Percentiles rank a stretch among this genome's conserved stretches.
Conservation (phyloP, 805 yeast genomes). For the Hanseniaspora pseudoguilliermondii region DNA sequence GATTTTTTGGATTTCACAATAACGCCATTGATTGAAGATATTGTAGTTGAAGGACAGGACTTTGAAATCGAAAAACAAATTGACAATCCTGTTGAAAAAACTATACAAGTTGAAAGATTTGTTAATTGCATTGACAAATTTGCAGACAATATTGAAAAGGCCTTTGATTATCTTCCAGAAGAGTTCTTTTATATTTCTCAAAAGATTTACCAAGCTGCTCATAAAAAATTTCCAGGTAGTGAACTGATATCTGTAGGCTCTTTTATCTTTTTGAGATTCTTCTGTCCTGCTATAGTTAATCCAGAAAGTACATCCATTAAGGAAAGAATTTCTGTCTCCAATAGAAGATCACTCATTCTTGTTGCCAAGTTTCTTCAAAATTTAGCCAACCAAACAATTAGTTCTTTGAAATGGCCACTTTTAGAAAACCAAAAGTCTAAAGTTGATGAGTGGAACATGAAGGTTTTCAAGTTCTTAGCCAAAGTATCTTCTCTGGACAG, state of each 20-base stretch:
- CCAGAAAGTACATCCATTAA: slow-evolving; percentile 46
- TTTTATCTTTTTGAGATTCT: slow-evolving; percentile 63
- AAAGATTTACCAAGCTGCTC: slow-evolving; percentile 45
- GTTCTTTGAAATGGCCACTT: slow-evolving; percentile 52
- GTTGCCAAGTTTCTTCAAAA: slow-evolving; percentile 75
- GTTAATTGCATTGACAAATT: slow-evolving; percentile 43
- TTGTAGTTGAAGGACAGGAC: slow-evolving; percentile 37
- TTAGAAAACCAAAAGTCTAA: slow-evolving; percentile 33
- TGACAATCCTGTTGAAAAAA: slow-evolving; percentile 30
- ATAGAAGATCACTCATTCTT: slow-evolving; percentile 57
- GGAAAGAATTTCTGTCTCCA: slow-evolving; percentile 25
- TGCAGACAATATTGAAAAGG: slow-evolving; percentile 45
- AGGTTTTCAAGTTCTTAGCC: slow-evolving; percentile 33
- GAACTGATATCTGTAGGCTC: slow-evolving; percentile 70
- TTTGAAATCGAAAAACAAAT: slow-evolving; percentile 53
- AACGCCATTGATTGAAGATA: slow-evolving; percentile 43
- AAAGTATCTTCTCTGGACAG: slow-evolving; percentile 24
- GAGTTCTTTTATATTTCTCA: slow-evolving; percentile 63
- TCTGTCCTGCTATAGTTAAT: slow-evolving; percentile 81
- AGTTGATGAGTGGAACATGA: slow-evolving; percentile 29
- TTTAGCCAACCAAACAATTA: slow-evolving; percentile 70
- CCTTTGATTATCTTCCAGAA: slow-evolving; percentile 49
- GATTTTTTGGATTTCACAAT: slow-evolving; percentile 43
- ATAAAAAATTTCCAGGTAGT: slow-evolving; percentile 52
- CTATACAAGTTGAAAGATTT: slow-evolving; percentile 35